These are phyloP conservation scores for Sarcomyxa edulis DNA, from an alignment of 768 basidiomycete genomes.

Conservation along the genomic window DNA sequence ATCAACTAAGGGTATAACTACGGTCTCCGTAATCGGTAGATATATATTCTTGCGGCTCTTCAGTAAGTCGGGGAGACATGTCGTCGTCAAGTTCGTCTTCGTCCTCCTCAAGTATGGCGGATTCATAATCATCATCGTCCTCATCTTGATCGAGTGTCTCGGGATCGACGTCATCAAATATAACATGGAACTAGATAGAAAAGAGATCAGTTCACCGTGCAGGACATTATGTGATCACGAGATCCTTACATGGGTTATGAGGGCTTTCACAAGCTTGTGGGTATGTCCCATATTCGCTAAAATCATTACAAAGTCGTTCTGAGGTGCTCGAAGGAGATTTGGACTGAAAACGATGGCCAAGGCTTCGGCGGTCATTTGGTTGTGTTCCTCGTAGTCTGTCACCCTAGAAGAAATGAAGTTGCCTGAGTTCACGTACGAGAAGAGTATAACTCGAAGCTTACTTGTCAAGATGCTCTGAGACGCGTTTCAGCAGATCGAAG, in stretches of 20 bases:
- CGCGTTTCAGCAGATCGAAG: slow-evolving; percentile 74
- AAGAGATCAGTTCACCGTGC: slow-evolving; percentile 8
- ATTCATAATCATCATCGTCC: slow-evolving; percentile 61
- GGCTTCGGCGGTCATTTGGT: slow-evolving; percentile 86
- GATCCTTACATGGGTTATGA: slow-evolving; percentile 67
- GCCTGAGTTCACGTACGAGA: not conserved
- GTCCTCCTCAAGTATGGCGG: slow-evolving; percentile 63
- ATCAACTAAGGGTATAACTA: too few relatives aligned
- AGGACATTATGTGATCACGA: not conserved
- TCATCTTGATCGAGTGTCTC: slow-evolving; percentile 58
- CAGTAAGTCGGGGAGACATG: not conserved
- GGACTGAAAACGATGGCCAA: slow-evolving; percentile 85
- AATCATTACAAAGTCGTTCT: slow-evolving; percentile 74
- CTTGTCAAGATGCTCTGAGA: slow-evolving; percentile 83
- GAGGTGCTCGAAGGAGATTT: slow-evolving; percentile 70
- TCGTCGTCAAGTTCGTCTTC: slow-evolving; percentile 34
- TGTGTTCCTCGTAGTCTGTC: slow-evolving; percentile 84
- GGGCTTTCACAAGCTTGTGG: slow-evolving; percentile 68
- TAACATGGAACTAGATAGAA: slow-evolving; percentile 46
- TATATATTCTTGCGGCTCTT: too few relatives aligned
- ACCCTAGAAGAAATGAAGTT: slow-evolving; percentile 39
- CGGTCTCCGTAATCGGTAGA: too few relatives aligned
- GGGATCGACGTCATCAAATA: slow-evolving; percentile 68
- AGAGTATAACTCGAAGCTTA: slow-evolving; percentile 13
- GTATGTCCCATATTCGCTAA: slow-evolving; percentile 77